A percentile compares a stretch with the other conserved stretches of the same genome.
Conservation (phyloP, 1,284 basidiomycete species). For the Austropuccinia psidii region DNA sequence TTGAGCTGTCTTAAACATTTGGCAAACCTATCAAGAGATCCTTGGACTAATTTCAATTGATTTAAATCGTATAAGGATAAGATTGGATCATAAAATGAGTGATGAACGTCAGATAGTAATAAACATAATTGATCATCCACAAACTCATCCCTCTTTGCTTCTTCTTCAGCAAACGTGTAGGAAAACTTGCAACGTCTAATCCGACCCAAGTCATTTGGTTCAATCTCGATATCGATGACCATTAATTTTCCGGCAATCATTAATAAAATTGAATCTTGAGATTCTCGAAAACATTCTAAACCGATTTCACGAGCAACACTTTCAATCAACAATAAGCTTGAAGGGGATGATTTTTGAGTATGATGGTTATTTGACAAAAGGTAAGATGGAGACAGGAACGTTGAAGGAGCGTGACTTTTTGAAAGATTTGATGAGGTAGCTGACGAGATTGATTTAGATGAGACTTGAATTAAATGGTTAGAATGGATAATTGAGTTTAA, state of each 20-base stretch:
- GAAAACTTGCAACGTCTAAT: constrained; percentile 20
- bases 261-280: constrained; percentile 25
- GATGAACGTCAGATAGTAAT: constrained; percentile 8
- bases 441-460: constrained; percentile 20
- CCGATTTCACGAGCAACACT: background rate
- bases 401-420: background rate
- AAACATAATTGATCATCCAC: constrained; percentile 1
- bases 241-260: constrained; percentile 31
- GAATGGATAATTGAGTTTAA: constrained; percentile 18
- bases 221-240: constrained; percentile 32
- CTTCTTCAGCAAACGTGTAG: constrained; percentile 24
- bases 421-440: background rate
- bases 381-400: background rate
- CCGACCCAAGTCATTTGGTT: background rate
- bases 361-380: background rate
- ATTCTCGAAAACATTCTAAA: constrained; percentile 18
- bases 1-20: constrained; percentile 7
- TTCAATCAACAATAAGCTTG: constrained; percentile 1
- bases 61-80: background rate
- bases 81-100: background rate
- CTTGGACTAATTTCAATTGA: background rate
- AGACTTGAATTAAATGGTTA: background rate
- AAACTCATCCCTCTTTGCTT: constrained; percentile 5
- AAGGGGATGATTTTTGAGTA: background rate
- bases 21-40: background rate